Conservation (phyloP, 805 yeast genomes). For the Sugiyamaella boreocaroliniensis region DNA sequence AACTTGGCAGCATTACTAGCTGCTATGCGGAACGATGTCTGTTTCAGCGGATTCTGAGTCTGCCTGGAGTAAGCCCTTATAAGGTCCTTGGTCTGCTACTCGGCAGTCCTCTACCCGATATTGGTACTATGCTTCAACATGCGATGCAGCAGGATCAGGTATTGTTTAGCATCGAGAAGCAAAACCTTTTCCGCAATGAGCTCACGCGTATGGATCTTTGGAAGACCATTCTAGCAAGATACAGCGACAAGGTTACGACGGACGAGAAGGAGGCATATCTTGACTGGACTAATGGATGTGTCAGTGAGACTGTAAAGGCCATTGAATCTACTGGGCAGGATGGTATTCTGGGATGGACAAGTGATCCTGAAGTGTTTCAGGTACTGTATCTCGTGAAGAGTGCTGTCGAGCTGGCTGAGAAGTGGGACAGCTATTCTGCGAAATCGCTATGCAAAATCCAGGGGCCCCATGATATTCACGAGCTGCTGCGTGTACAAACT, state of each 20-base stretch:
- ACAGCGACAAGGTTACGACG: background rate
- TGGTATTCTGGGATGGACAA: background rate
- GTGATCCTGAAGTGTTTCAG: background rate
- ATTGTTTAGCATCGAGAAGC: constrained; percentile 61
- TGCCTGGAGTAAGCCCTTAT: background rate
- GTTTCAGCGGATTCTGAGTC: constrained; percentile 4
- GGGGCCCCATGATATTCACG: background rate
- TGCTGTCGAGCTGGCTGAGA: background rate
- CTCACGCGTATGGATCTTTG: constrained; percentile 24
- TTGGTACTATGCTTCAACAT: constrained; percentile 1
- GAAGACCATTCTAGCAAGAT: background rate
- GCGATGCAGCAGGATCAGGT: constrained; percentile 30
- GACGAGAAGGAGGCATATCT: background rate
- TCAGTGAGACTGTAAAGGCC: background rate
- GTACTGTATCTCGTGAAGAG: background rate
- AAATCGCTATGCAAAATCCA: background rate
- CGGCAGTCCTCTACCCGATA: constrained; percentile 2
- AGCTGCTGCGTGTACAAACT: background rate
- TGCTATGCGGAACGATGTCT: constrained; percentile 27
- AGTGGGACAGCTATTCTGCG: background rate
- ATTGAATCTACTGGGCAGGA: background rate
- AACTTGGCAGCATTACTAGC: constrained; percentile 28
- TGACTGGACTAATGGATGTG: background rate
- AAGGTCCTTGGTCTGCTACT: background rate
- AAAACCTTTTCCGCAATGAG: constrained; percentile 57